phyloP scores from a whole-genome alignment of 257 asterid species.

The Scutellaria galericulata region DNA sequence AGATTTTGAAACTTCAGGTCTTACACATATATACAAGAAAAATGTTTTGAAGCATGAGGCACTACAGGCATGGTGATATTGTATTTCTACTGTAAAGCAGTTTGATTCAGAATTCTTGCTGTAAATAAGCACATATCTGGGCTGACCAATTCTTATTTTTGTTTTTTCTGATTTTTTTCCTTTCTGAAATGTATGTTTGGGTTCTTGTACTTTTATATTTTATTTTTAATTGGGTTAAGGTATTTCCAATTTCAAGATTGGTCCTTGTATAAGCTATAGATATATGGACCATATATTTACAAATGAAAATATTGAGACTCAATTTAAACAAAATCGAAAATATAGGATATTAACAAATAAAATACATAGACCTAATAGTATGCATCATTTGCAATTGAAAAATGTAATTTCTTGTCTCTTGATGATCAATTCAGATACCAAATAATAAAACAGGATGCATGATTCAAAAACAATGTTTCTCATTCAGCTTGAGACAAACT shows the following conservation, averaged over 20 bases:
- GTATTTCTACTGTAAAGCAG: slow-evolving; percentile 37
- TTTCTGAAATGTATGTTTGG: neutral
- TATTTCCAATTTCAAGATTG: too few species aligned
- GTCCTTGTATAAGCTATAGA: too few species aligned
- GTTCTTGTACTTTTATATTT: too few species aligned
- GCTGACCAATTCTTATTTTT: neutral
- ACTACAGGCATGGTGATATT: slow-evolving; percentile 27
- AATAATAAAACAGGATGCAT: slow-evolving; percentile 6
- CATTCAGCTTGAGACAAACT: neutral
- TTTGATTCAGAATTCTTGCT: slow-evolving; percentile 36
- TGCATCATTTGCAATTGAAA: too few species aligned
- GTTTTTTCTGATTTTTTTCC: neutral
- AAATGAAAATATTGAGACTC: too few species aligned
- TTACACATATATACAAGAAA: slow-evolving; percentile 41
- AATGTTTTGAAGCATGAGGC: slow-evolving; percentile 35
- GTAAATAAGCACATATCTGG: slow-evolving; percentile 33
- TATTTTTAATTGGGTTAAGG: too few species aligned
- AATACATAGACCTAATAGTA: too few species aligned
- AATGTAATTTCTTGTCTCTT: neutral
- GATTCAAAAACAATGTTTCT: neutral
- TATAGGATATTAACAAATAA: too few species aligned
- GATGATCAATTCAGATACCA: neutral
- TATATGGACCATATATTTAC: too few species aligned
- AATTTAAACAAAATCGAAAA: too few species aligned
- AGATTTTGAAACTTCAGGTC: slow-evolving; percentile 40